A percentile compares a stretch with the other conserved stretches of the same genome.
These are phyloP conservation scores for Phlebopus sp. DNA, from an alignment of 1,284 basidiomycete species.

Conservation along the genomic window DNA sequence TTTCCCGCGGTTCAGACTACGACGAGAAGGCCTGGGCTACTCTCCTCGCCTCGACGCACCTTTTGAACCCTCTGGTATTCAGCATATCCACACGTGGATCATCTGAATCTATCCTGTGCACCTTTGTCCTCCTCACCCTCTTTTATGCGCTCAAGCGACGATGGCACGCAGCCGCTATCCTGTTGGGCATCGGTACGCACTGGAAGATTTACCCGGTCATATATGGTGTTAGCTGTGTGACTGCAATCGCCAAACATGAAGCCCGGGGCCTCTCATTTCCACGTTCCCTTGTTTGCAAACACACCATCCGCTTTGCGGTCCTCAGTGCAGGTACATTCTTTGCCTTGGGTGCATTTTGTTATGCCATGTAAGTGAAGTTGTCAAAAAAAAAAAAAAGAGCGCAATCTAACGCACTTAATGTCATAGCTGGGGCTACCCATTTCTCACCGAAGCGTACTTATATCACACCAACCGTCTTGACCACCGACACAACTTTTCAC, in stretches of 20 bases:
- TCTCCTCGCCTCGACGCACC: slow-evolving; percentile 61
- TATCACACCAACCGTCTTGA: slow-evolving; percentile 92
- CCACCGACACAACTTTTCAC: slow-evolving; percentile 97
- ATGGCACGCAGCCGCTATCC: slow-evolving; percentile 64
- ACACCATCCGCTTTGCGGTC: slow-evolving; percentile 65
- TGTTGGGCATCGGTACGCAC: slow-evolving; percentile 80
- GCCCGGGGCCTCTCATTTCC: slow-evolving; percentile 33
- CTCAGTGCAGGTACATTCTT: slow-evolving; percentile 71
- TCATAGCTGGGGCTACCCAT: slow-evolving; percentile 88
- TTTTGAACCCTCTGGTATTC: slow-evolving; percentile 92
- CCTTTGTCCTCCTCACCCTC: slow-evolving; percentile 79
- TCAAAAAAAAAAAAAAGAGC: slow-evolving; percentile 5
- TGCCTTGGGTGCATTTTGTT: slow-evolving; percentile 65
- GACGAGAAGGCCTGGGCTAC: slow-evolving; percentile 36
- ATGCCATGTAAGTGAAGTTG: slow-evolving; percentile 63
- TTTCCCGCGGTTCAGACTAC: neutral
- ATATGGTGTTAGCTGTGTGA: slow-evolving; percentile 78
- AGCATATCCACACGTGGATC: slow-evolving; percentile 96
- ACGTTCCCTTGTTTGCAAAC: slow-evolving; percentile 47
- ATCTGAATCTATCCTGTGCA: slow-evolving; percentile 85
- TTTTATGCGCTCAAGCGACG: slow-evolving; percentile 50
- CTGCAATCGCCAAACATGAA: slow-evolving; percentile 49
- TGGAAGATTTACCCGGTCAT: slow-evolving; percentile 97
- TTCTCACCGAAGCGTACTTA: slow-evolving; percentile 89
- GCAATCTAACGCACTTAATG: slow-evolving; percentile 1